A percentile compares a stretch with the other conserved stretches of the same genome.
phyloP scores from a whole-genome alignment of 2,329 filamentous ascomycete genomes.

The Ceratocystis albifundus region DNA sequence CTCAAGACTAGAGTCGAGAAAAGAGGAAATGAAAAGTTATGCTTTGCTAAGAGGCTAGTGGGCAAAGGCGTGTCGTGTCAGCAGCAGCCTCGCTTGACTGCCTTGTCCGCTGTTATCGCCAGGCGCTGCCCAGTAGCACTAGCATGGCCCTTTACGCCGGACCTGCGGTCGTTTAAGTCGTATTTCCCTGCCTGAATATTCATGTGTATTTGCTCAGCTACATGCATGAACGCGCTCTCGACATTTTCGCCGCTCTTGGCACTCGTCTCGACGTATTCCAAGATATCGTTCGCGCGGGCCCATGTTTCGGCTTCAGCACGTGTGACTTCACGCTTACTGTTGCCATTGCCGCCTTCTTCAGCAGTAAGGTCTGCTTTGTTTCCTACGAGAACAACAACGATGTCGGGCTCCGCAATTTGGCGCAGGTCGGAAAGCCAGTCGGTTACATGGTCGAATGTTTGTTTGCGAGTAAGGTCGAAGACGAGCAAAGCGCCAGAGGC shows the following conservation, averaged over 20 bases:
- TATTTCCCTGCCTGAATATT: slow-evolving; percentile 95
- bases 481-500: slow-evolving; percentile 64
- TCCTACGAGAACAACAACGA: slow-evolving; percentile 86
- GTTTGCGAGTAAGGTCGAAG: slow-evolving; percentile 79
- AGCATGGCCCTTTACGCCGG: slow-evolving; percentile 70
- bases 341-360: slow-evolving; percentile 15
- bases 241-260: slow-evolving; percentile 94
- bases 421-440: slow-evolving; percentile 90
- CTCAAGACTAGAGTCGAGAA: neutral
- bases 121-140: slow-evolving; percentile 39
- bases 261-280: slow-evolving; percentile 91
- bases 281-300: slow-evolving; percentile 72
- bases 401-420: slow-evolving; percentile 89
- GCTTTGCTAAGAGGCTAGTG: neutral
- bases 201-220: slow-evolving; percentile 89
- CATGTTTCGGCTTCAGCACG: slow-evolving; percentile 76
- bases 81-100: slow-evolving; percentile 38
- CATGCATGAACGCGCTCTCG: slow-evolving; percentile 82
- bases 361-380: slow-evolving; percentile 82
- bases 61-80: slow-evolving; percentile 26
- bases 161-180: slow-evolving; percentile 83
- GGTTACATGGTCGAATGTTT: slow-evolving; percentile 78
- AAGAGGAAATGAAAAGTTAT: neutral
- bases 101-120: slow-evolving; percentile 32
- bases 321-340: slow-evolving; percentile 63